Percentiles rank a stretch among this genome's conserved stretches.
phyloP scores from a whole-genome alignment of 495 filamentous ascomycete species.

The Penicillium paxilli region DNA sequence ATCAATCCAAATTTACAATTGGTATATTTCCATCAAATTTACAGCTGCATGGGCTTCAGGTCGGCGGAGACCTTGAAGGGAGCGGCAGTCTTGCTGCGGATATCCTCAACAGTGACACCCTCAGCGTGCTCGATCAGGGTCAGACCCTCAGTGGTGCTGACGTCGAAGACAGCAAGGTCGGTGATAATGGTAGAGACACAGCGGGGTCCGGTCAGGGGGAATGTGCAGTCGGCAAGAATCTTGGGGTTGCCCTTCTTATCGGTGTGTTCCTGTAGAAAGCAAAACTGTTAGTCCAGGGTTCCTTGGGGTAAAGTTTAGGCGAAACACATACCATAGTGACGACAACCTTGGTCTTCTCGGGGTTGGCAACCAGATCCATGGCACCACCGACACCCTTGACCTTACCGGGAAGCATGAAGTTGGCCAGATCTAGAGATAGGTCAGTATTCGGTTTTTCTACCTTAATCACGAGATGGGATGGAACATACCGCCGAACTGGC shows the following conservation, averaged over 20 bases:
- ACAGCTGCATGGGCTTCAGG: constrained; percentile 64
- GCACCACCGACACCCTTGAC: constrained; percentile 92
- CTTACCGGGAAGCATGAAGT: constrained; percentile 81
- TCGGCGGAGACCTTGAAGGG: constrained; percentile 76
- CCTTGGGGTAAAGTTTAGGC: not conserved
- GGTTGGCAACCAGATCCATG: constrained; percentile 89
- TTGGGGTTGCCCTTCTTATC: constrained; percentile 88
- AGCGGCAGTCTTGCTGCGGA: constrained; percentile 82
- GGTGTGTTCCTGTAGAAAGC: constrained; percentile 60
- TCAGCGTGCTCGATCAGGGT: constrained; percentile 80
- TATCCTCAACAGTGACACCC: constrained; percentile 80
- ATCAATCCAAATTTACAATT: not conserved
- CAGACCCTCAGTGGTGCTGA: constrained; percentile 74
- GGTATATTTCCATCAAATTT: constrained; percentile 1
- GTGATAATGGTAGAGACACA: constrained; percentile 91
- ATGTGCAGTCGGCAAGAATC: constrained; percentile 77
- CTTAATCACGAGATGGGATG: not conserved
- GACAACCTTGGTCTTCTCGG: constrained; percentile 79
- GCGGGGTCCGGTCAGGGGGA: constrained; percentile 79
- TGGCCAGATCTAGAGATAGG: constrained; percentile 33
- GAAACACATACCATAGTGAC: constrained; percentile 65
- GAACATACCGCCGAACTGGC: constrained; percentile 67
- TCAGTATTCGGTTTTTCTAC: not conserved
- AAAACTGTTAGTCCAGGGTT: not conserved
- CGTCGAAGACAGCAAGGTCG: constrained; percentile 83